Evolutionary conservation across 2,329 filamentous ascomycete genomes (phyloP).

Genomic region (Neobulgaria alba): DNA sequence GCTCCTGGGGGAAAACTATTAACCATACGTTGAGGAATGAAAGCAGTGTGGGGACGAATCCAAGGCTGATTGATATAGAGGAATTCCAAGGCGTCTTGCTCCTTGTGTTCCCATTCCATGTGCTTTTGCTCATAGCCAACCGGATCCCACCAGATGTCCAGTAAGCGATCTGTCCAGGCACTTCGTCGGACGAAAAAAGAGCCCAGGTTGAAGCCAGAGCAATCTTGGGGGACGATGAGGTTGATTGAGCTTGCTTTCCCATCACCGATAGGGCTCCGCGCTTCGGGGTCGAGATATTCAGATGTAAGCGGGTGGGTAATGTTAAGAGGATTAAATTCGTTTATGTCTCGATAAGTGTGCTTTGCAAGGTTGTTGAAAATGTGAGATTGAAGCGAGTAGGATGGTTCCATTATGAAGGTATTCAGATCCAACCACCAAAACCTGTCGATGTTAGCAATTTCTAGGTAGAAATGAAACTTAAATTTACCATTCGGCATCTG

Average conservation of each 20-base stretch:
- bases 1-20: slow-evolving; percentile 91
- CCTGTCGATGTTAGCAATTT: slow-evolving; percentile 47
- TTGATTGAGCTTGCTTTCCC: slow-evolving; percentile 72
- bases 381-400: slow-evolving; percentile 80
- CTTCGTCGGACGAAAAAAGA: slow-evolving; percentile 87
- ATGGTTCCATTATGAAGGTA: slow-evolving; percentile 96
- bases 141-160: slow-evolving; percentile 98
- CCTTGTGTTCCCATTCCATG: slow-evolving; percentile 98
- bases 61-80: slow-evolving; percentile 87
- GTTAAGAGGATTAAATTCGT: slow-evolving; percentile 89
- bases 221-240: slow-evolving; percentile 85
- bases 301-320: slow-evolving; percentile 74
- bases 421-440: slow-evolving; percentile 99
- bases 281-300: slow-evolving; percentile 66
- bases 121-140: slow-evolving; percentile 97
- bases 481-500: slow-evolving; percentile 86
- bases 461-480: neutral
- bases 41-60: slow-evolving; percentile 81
- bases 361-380: slow-evolving; percentile 73
- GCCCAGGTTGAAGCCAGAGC: slow-evolving; percentile 89
- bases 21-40: slow-evolving; percentile 83
- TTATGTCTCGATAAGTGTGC: slow-evolving; percentile 88
- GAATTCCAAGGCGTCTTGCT: slow-evolving; percentile 91
- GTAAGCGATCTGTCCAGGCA: slow-evolving; percentile 79
- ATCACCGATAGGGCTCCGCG: slow-evolving; percentile 68